A percentile compares a stretch with the other conserved stretches of the same genome.
Evolutionary conservation across 129 eudicot genomes (phyloP).

Genomic region (Ambrosia trifida): DNA sequence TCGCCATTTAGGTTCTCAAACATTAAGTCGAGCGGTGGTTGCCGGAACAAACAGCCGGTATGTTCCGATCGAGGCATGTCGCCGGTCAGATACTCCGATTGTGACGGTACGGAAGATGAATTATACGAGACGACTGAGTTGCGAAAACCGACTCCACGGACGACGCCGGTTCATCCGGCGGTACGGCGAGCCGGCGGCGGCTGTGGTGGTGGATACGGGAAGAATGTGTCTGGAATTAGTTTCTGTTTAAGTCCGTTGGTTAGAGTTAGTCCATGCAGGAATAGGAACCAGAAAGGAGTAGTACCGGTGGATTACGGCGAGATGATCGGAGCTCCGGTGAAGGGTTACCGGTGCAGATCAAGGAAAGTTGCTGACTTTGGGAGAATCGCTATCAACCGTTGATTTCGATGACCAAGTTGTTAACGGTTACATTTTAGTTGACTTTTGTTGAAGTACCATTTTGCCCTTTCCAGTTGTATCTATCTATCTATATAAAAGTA

Average conservation of each 20-base stretch:
- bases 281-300: conserved; percentile 59
- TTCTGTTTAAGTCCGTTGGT: conserved; percentile 73
- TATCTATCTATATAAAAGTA: not conserved
- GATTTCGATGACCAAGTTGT: conserved; percentile 31
- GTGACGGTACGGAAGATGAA: conserved; percentile 42
- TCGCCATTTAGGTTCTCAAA: conserved; percentile 64
- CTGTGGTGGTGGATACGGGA: not conserved
- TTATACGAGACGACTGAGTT: conserved; percentile 45
- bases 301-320: conserved; percentile 53
- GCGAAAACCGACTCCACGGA: conserved; percentile 64
- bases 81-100: conserved; percentile 55
- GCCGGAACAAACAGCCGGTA: conserved; percentile 43
- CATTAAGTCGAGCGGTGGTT: conserved; percentile 31
- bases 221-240: conserved; percentile 46
- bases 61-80: conserved; percentile 63
- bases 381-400: conserved; percentile 46
- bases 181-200: conserved; percentile 31
- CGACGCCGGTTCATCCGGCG: conserved; percentile 28
- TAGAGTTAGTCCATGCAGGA: conserved; percentile 68
- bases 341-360: conserved; percentile 53
- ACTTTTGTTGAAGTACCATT: conserved; percentile 35
- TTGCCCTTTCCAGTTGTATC: conserved; percentile 33
- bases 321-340: conserved; percentile 39
- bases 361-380: conserved; percentile 74
- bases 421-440: conserved; percentile 3